Percentiles rank a stretch among this genome's conserved stretches.
phyloP scores from a whole-genome alignment of 441 rosid species.

The Jatropha podagrica region DNA sequence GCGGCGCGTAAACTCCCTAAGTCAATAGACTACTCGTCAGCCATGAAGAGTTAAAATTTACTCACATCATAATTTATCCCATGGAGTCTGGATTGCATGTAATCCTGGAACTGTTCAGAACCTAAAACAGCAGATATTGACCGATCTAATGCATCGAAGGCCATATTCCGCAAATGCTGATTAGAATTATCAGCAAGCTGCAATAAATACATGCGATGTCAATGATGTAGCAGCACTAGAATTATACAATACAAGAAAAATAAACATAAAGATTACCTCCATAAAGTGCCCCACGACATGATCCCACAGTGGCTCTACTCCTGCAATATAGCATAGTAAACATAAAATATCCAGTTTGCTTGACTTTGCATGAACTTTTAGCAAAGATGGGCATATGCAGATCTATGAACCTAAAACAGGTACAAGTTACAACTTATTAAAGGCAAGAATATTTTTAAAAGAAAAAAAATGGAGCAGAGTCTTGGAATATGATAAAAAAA shows the following conservation, averaged over 20 bases:
- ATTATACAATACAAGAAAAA: conserved; percentile 26
- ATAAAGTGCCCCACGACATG: conserved; percentile 89
- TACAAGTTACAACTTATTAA: background rate
- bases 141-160: conserved; percentile 91
- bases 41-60: conserved; percentile 18
- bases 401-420: background rate
- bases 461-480: background rate
- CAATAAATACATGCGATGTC: conserved; percentile 40
- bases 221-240: conserved; percentile 28
- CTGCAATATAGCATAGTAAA: conserved; percentile 37
- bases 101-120: conserved; percentile 74
- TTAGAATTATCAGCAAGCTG: conserved; percentile 94
- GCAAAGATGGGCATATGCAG: background rate
- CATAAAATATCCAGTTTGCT: background rate
- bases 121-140: conserved; percentile 95
- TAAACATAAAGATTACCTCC: conserved; percentile 55
- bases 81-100: conserved; percentile 40
- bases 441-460: background rate
- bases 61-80: conserved; percentile 59
- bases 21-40: conserved; percentile 22
- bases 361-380: background rate
- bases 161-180: conserved; percentile 81
- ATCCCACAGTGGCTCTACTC: conserved; percentile 97
- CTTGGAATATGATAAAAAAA: background rate
- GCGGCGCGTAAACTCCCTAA: conserved; percentile 18